Base-by-base conservation (phyloP, 352 stramenopile species). In the Globisporangium paroecandrum region DNA sequence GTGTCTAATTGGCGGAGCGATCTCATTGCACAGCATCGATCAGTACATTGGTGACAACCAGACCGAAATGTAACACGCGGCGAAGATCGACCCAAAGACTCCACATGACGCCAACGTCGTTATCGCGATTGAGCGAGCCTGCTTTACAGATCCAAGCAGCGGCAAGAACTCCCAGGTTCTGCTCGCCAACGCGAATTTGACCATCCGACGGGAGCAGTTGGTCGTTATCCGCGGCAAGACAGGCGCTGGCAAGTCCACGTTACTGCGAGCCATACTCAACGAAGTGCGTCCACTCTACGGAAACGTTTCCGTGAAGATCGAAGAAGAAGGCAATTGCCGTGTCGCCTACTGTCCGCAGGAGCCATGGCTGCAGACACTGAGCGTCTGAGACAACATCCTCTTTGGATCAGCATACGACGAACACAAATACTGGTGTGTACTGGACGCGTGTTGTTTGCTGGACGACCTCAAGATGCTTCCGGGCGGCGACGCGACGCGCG, bases 341-440 rank as follows among this genome's bases (percentile, higher is more conserved):
- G 22, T 77, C 3, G 70, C 67, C 24, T 79, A 78, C 47, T 69
- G 75, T 41, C 61, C 83, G 13, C 88, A 97, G 73, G 76, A 83
- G 22, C 77, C 88, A 15, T 97, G 85, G 81, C 90, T 97, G 41
- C 65, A 97, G 36, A 95, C 94, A 55, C 34, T 70, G n/a, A 66
- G 86, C 22, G 66, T 97, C 18, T 66, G 76, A 15, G 84, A 95
- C 20, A 97, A 97, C 70, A 96, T 97, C 68, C 65, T 96, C 4
- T 97, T 97, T 71, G 87, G 89, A 22, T 68, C 76, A 22, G 71
- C 73, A 15, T 90, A 77, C 29, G 79, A 96, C 47, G 67, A 89
- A 54, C 72, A 70, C 32, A 78, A 75, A 29, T 96, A 94, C 60
- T 1, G 18, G 6, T 60, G 59, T 15, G 67, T 76, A 4, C 46